phyloP scores from a whole-genome alignment of 1,139 yeast genomes.

The Pichia sp. region DNA sequence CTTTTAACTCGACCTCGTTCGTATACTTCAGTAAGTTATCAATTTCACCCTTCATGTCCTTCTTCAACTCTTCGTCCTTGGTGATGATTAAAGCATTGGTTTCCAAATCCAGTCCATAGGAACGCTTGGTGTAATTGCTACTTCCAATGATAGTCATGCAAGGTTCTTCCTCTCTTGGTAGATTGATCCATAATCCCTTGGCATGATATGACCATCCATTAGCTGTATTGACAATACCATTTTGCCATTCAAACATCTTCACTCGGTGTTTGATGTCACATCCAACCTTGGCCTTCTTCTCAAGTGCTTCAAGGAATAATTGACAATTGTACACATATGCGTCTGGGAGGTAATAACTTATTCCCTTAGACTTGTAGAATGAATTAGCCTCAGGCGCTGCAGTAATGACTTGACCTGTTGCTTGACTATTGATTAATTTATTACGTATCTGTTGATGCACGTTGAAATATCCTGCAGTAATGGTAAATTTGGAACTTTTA shows the following conservation, averaged over 20 bases:
- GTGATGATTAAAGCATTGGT: conserved; percentile 78
- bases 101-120: conserved; percentile 83
- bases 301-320: conserved; percentile 49
- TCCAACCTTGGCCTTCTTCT: conserved; percentile 2
- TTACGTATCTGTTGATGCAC: conserved; percentile 70
- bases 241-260: conserved; percentile 73
- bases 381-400: conserved; percentile 95
- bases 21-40: conserved; percentile 52
- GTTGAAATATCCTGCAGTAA: conserved; percentile 96
- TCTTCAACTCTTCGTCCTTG: conserved; percentile 51
- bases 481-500: conserved; percentile 62
- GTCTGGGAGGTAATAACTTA: conserved; percentile 76
- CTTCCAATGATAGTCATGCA: conserved; percentile 82
- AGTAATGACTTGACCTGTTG: conserved; percentile 69
- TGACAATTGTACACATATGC: conserved; percentile 79
- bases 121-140: conserved; percentile 86
- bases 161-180: conserved; percentile 53
- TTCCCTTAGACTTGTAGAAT: conserved; percentile 77
- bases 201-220: conserved; percentile 98
- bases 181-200: conserved; percentile 87
- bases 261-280: conserved; percentile 41
- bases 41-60: conserved; percentile 54
- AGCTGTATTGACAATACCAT: conserved; percentile 73
- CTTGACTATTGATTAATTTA: conserved; percentile 52
- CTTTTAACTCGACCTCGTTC: conserved; percentile 42